A percentile compares a stretch with the other conserved stretches of the same genome.
Conservation (phyloP, 176 grass and related monocot species). For the Secale cereale region DNA sequence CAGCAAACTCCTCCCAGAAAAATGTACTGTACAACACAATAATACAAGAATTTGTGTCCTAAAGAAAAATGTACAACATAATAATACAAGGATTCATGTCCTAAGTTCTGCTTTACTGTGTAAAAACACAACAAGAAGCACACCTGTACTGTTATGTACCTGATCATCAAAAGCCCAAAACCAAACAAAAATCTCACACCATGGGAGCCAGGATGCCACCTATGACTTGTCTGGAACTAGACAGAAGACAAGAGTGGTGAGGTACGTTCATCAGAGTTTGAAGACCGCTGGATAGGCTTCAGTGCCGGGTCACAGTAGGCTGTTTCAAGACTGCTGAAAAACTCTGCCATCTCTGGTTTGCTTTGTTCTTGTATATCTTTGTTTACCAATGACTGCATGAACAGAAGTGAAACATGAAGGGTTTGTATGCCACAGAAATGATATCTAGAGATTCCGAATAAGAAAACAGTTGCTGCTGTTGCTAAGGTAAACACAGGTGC, state of each 20-base stretch:
- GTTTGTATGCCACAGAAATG: background rate
- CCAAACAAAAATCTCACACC: slow-evolving; percentile 29
- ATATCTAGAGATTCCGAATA: background rate
- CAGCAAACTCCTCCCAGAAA: background rate
- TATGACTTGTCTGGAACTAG: slow-evolving; percentile 23
- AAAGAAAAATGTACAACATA: slow-evolving; percentile 14
- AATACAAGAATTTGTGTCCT: background rate
- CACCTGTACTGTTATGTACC: slow-evolving; percentile 3
- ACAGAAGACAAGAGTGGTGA: slow-evolving; percentile 54
- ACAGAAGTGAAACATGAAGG: slow-evolving; percentile 8
- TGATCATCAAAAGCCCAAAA: background rate
- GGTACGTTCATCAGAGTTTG: slow-evolving; percentile 36
- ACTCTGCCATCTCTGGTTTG: slow-evolving; percentile 61
- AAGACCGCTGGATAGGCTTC: slow-evolving; percentile 42
- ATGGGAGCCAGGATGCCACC: background rate
- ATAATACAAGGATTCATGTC: background rate
- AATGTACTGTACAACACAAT: slow-evolving; percentile 14
- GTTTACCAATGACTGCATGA: slow-evolving; percentile 75
- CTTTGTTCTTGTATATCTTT: slow-evolving; percentile 80
- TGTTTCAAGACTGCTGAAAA: slow-evolving; percentile 62
- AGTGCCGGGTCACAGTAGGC: slow-evolving; percentile 65
- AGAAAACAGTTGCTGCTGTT: background rate
- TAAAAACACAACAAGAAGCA: background rate
- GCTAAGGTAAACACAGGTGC: background rate
- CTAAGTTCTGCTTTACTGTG: slow-evolving; percentile 20